phyloP scores from a whole-genome alignment of 1,284 basidiomycete species.

The Baeospora myosura region DNA sequence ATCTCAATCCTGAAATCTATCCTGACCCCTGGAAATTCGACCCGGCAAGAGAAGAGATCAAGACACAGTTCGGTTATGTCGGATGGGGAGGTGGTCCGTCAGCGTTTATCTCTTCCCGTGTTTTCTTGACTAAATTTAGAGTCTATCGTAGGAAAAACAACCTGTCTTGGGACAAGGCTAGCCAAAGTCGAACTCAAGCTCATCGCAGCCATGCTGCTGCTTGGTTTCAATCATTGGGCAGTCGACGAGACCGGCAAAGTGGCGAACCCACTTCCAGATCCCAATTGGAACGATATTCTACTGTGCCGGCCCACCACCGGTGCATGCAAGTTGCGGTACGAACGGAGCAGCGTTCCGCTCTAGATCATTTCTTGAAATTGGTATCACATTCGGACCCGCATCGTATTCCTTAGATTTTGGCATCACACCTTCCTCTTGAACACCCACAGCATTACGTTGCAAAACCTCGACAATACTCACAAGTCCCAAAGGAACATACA shows the following conservation, averaged over 20 bases:
- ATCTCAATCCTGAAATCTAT: slow-evolving; percentile 62
- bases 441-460: no score
- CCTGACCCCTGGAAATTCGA: slow-evolving; percentile 69
- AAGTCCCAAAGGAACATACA: no score
- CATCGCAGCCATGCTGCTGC: slow-evolving; percentile 52
- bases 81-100: slow-evolving; percentile 71
- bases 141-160: slow-evolving; percentile 45
- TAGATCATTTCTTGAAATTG: no score
- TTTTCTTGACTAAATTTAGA: slow-evolving; percentile 12
- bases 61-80: slow-evolving; percentile 52
- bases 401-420: slow-evolving; percentile 15
- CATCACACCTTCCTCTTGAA: slow-evolving; percentile 9
- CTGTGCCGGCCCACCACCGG: slow-evolving; percentile 52
- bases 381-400: slow-evolving; percentile 7
- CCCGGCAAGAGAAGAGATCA: slow-evolving; percentile 44
- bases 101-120: slow-evolving; percentile 9
- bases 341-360: slow-evolving; percentile 29
- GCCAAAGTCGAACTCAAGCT: slow-evolving; percentile 67
- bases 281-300: slow-evolving; percentile 71
- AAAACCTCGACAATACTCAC: no score
- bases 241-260: slow-evolving; percentile 43
- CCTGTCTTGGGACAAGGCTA: slow-evolving; percentile 63
- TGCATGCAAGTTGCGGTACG: slow-evolving; percentile 46
- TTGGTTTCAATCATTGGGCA: slow-evolving; percentile 49
- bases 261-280: slow-evolving; percentile 40